phyloP scores from a whole-genome alignment of 805 yeast species.

The Candida easanensis region DNA sequence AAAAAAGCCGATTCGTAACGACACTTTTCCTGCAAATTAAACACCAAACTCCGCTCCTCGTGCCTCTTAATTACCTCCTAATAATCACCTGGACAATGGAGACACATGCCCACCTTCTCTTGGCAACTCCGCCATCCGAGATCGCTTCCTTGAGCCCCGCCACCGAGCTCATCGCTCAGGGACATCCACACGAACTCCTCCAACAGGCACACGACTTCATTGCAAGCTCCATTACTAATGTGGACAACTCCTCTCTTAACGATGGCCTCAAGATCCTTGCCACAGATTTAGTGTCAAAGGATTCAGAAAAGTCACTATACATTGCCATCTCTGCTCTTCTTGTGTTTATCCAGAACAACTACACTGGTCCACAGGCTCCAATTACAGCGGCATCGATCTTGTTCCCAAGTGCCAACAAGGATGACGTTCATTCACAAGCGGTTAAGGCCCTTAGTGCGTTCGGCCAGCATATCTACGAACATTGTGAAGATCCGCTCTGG shows the following conservation, averaged over 20 bases:
- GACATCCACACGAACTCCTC: slow-evolving; percentile 12
- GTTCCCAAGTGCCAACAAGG: slow-evolving; percentile 13
- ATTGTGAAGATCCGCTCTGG: slow-evolving; percentile 49
- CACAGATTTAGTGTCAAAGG: background rate
- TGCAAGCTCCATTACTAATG: slow-evolving; percentile 5
- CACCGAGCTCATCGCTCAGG: slow-evolving; percentile 3
- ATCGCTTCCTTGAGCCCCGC: slow-evolving; percentile 8
- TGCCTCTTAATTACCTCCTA: background rate
- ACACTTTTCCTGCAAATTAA: no score
- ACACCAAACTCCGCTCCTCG: background rate
- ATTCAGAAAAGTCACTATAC: slow-evolving; percentile 14
- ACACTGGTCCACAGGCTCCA: slow-evolving; percentile 73
- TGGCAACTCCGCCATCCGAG: slow-evolving; percentile 13
- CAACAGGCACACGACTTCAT: slow-evolving; percentile 1
- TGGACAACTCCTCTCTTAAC: slow-evolving; percentile 6
- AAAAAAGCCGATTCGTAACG: no score
- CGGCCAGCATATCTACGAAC: slow-evolving; percentile 72
- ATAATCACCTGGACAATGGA: background rate
- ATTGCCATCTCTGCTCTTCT: slow-evolving; percentile 60
- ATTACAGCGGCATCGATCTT: slow-evolving; percentile 33
- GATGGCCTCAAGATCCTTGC: slow-evolving; percentile 9
- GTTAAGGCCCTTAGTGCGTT: slow-evolving; percentile 45
- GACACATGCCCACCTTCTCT: slow-evolving; percentile 12
- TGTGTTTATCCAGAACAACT: slow-evolving; percentile 69
- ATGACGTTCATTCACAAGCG: slow-evolving; percentile 24